Percentiles rank a stretch among this genome's conserved stretches.
Conservation (phyloP, 306 rosid genomes). For the Trifolium pratense region DNA sequence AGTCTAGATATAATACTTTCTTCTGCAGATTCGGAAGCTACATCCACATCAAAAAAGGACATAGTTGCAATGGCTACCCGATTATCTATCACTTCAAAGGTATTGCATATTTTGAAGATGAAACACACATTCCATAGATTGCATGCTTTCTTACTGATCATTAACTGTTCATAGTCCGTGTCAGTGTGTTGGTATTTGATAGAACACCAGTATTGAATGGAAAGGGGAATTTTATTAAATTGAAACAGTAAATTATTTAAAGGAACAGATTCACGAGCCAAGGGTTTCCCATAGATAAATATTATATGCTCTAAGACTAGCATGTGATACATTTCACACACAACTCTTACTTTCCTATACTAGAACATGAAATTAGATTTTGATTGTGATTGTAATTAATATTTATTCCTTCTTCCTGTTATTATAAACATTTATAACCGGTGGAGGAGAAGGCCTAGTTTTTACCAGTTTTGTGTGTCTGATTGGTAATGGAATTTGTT, state of each 20-base stretch:
- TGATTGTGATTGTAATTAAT: neutral
- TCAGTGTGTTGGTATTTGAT: neutral
- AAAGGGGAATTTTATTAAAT: conserved; percentile 6
- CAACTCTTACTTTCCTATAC: neutral
- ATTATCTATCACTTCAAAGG: conserved; percentile 88
- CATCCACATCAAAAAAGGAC: conserved; percentile 63
- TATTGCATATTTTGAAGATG: conserved; percentile 42
- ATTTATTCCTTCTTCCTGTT: neutral
- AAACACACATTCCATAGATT: conserved; percentile 18
- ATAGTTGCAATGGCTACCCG: conserved; percentile 77
- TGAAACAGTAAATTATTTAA: neutral
- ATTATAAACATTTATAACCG: neutral
- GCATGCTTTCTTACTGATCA: neutral
- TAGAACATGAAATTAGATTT: neutral
- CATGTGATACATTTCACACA: neutral
- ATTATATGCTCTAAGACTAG: neutral
- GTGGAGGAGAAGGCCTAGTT: too few species aligned
- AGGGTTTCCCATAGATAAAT: neutral
- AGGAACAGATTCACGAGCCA: neutral
- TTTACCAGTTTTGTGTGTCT: too few species aligned
- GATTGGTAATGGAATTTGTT: too few species aligned
- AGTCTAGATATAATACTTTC: conserved; percentile 33
- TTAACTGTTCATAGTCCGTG: neutral
- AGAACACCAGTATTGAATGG: neutral
- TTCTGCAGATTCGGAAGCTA: conserved; percentile 65